Evolutionary conservation across 441 rosid species (phyloP), one percentile per base, ranked within the genome.

Genomic region (Adansonia gregorii): DNA sequence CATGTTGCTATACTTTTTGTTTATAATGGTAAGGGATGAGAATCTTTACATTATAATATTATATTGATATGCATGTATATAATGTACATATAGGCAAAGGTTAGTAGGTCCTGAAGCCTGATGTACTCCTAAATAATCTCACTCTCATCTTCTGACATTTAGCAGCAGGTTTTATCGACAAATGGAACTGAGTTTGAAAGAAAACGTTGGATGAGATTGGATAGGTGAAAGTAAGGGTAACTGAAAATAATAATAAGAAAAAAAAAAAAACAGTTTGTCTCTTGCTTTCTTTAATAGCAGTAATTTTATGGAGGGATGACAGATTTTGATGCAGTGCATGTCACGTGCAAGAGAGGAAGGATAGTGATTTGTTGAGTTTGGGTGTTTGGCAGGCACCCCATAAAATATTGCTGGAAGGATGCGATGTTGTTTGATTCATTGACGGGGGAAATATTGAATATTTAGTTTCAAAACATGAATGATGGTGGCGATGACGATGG

Each of bases 381-480:
- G 56, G 15, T 20, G 20, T 63, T 60, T 10, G 65, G 65, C 39
- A 11, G 65, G 41, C 65, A 24, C 1, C 65, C 65, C 39, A 24
- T 60, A 24, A 60, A 60, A 24, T 60, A 60, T 60, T 60, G 51
- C 70, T 7, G 51, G 41, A 66, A 67, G 35, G 22, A 67, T 31
- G 20, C 6, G 20, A 63, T 63, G 45, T 35, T 63, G 67, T 31
- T 45, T 63, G 35, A 27, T 27, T 27, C 35, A 27, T 27, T 27
- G 35, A 27, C 2, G 35, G 35, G 35, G 35, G 35, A 27, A 27
- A 27, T 27, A 27, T 27, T 27, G 35, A 27, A 0, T 19, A 56
- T 31, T 45, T 15, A 77, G 83, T 77, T 83, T 86, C 88, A 85
- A 85, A 82, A 83, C 79, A 80, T 73, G 78, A 82, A 86, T 86